phyloP scores from a whole-genome alignment of 805 yeast species.

The Yarrowia bubula region DNA sequence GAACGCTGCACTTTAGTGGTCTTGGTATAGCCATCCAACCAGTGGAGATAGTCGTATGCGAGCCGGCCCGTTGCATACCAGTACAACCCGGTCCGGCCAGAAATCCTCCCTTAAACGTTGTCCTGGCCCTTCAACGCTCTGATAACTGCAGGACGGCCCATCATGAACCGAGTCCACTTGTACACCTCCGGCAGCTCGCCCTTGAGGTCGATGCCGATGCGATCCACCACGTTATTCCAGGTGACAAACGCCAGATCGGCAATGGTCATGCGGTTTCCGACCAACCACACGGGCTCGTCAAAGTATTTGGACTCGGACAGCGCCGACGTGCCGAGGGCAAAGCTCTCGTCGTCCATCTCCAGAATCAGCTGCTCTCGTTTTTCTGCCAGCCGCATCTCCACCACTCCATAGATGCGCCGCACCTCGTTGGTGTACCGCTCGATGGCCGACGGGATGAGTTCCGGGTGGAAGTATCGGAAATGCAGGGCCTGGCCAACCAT shows the following conservation, averaged over 20 bases:
- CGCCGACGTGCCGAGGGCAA: slow-evolving; percentile 85
- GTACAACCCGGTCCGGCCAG: background rate
- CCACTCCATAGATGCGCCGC: slow-evolving; percentile 44
- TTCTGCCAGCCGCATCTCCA: slow-evolving; percentile 93
- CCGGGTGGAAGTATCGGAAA: slow-evolving; percentile 85
- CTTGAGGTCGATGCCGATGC: slow-evolving; percentile 84
- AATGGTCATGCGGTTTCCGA: slow-evolving; percentile 74
- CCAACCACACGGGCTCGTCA: slow-evolving; percentile 93
- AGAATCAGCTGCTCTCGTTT: slow-evolving; percentile 81
- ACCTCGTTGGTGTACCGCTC: slow-evolving; percentile 56
- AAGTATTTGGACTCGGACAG: slow-evolving; percentile 79
- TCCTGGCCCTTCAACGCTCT: slow-evolving; percentile 56
- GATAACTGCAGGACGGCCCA: slow-evolving; percentile 89
- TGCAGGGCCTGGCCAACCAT: slow-evolving; percentile 97
- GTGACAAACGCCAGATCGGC: slow-evolving; percentile 94
- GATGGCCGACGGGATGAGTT: slow-evolving; percentile 81
- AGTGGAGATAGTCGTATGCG: too few species aligned
- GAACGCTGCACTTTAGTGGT: background rate
- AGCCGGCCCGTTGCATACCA: background rate
- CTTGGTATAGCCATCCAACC: background rate
- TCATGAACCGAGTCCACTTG: slow-evolving; percentile 93
- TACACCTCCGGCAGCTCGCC: slow-evolving; percentile 85
- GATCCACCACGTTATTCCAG: slow-evolving; percentile 93
- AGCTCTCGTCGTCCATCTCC: slow-evolving; percentile 82
- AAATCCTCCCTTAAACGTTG: background rate